A percentile compares a stretch with the other conserved stretches of the same genome.
phyloP scores from a whole-genome alignment of 2,329 filamentous ascomycete species.

The Fusarium beomiforme region DNA sequence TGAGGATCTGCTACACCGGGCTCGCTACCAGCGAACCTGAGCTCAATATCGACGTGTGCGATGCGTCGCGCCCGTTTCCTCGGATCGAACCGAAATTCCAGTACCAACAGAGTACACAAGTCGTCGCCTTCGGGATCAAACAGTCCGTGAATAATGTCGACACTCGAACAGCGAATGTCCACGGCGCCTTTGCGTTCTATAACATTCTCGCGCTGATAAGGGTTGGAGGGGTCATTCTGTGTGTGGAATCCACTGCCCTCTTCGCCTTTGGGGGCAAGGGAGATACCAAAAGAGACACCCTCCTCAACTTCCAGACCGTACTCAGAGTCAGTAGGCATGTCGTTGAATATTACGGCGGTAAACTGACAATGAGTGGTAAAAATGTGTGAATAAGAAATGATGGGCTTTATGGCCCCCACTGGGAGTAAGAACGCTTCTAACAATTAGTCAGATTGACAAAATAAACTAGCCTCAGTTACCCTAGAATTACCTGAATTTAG shows the following conservation, averaged over 20 bases:
- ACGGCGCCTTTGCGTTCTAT: slow-evolving; percentile 7
- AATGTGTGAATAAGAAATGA: background rate
- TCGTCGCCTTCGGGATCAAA: slow-evolving; percentile 21
- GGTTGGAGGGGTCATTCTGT: slow-evolving; percentile 11
- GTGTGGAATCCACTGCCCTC: slow-evolving; percentile 19
- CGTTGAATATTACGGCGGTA: background rate
- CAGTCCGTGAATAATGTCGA: background rate
- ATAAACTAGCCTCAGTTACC: too few species aligned
- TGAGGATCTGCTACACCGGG: background rate
- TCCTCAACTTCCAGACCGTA: background rate
- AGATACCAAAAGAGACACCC: background rate
- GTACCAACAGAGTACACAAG: slow-evolving; percentile 1
- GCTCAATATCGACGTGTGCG: slow-evolving; percentile 3
- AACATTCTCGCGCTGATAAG: slow-evolving; percentile 20
- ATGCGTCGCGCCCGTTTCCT: background rate
- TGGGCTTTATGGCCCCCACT: background rate
- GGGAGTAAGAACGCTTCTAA: too few species aligned
- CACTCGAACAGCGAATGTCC: slow-evolving; percentile 9
- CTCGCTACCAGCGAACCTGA: background rate
- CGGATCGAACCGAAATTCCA: slow-evolving; percentile 4
- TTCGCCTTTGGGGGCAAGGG: background rate
- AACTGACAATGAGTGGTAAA: background rate
- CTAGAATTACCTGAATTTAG: too few species aligned
- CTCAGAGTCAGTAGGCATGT: background rate
- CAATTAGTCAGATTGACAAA: too few species aligned